Evolutionary conservation across 495 filamentous ascomycete species (phyloP).

Genomic region (Lepraria neglecta): DNA sequence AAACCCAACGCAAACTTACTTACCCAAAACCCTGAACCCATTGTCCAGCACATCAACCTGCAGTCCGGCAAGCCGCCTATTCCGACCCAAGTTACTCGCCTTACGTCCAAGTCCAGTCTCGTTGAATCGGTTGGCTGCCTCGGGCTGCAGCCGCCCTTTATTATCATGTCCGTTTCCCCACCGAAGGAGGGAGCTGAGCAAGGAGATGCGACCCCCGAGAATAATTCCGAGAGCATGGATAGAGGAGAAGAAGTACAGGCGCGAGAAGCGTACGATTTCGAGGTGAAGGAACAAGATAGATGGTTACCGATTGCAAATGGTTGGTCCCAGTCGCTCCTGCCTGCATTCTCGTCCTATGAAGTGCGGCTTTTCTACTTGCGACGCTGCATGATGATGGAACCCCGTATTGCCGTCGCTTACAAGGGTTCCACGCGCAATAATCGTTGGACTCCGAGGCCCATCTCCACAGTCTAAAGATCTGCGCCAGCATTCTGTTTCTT

Average conservation of each 20-base stretch:
- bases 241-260: slow-evolving; percentile 57
- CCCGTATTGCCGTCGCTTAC: slow-evolving; percentile 47
- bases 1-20: slow-evolving; percentile 5
- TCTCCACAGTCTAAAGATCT: slow-evolving; percentile 35
- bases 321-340: slow-evolving; percentile 59
- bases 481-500: slow-evolving; percentile 35
- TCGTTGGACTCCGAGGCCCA: slow-evolving; percentile 24
- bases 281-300: slow-evolving; percentile 99
- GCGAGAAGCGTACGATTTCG: slow-evolving; percentile 81
- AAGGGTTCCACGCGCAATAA: slow-evolving; percentile 33
- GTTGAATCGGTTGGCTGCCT: slow-evolving; percentile 19
- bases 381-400: slow-evolving; percentile 36
- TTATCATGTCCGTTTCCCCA: slow-evolving; percentile 93
- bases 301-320: slow-evolving; percentile 99
- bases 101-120: slow-evolving; percentile 13
- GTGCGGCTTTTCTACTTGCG: slow-evolving; percentile 46
- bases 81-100: slow-evolving; percentile 19
- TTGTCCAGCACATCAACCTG: slow-evolving; percentile 19
- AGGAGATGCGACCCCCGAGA: slow-evolving; percentile 88
- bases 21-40: slow-evolving; percentile 3
- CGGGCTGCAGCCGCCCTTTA: slow-evolving; percentile 27
- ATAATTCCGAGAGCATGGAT: slow-evolving; percentile 63
- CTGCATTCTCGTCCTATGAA: slow-evolving; percentile 49
- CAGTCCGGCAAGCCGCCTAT: slow-evolving; percentile 18
- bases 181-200: slow-evolving; percentile 88